Evolutionary conservation across 495 filamentous ascomycete genomes (phyloP), one percentile per base, ranked within the genome.

Genomic region (Podospora didyma): DNA sequence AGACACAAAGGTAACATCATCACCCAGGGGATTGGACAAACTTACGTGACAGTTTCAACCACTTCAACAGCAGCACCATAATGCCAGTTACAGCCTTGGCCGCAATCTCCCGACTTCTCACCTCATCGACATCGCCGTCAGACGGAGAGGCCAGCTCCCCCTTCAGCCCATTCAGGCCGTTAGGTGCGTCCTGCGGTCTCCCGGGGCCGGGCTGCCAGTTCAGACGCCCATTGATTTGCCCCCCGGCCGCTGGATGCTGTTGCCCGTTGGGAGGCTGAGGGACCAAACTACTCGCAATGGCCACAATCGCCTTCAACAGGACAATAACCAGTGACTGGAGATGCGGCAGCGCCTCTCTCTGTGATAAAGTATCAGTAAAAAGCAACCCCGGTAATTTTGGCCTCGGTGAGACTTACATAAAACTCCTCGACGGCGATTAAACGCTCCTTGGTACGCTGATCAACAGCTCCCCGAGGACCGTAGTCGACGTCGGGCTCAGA

Each of bases 321-420:
- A 97, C 92, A 55, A 97, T 92, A 2, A 96, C 88, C n/a, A 97
- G 73, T 5, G 92, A 96, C 65, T 97, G 94, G 3, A 98, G 76
- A 69, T 96, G 83, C 1, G 92, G 88, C 24, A 98, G 71, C 16
- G 86, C 84, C 46, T 87, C 75, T 65, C 79, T 74, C 90, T 97
- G 62, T n/a, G 54, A 20, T 10, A 12, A 23, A 24, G n/a, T 45
- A 21, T 26, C 19, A 48, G 45, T 16, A 42, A 42, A 42, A 14
- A 42, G n/a, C 5, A 5, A 7, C 1, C 4, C n/a, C 39, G n/a
- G 5, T 16, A 42, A 7, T 5, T 42, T 5, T 1, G 12, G 4
- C 39, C 4, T 5, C 5, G 9, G 10, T 16, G 6, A 17, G 14
- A 79, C 89, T 76, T 70, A 96, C 91, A 67, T 96, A 98, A 64